Conservation (phyloP, 2,329 filamentous ascomycete species). For the Aureobasidium sp. region DNA sequence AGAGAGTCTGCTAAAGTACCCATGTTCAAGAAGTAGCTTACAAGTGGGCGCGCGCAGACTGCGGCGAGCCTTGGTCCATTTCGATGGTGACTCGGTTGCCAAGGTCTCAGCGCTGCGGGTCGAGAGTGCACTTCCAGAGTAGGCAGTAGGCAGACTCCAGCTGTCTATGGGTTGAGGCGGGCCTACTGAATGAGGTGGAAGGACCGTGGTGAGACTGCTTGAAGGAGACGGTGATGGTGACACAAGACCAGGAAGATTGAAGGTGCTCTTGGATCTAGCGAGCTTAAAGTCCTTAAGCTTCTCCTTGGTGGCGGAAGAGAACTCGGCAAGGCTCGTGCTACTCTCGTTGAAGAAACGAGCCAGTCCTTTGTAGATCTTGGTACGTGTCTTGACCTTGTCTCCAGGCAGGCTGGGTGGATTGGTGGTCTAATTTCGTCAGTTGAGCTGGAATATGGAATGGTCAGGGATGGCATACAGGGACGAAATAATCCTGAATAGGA, state of each 20-base stretch:
- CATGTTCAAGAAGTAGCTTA: not conserved
- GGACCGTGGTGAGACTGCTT: not conserved
- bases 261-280: conserved; percentile 4
- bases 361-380: not conserved
- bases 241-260: not conserved
- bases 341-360: not conserved
- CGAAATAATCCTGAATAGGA: not conserved
- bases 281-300: not conserved
- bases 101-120: not conserved
- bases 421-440: not conserved
- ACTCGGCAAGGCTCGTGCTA: not conserved
- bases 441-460: no score
- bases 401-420: not conserved
- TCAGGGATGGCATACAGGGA: not conserved
- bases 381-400: not conserved
- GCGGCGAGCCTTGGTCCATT: not conserved
- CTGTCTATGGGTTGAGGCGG: not conserved
- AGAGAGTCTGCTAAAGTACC: not conserved
- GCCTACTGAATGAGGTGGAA: not conserved
- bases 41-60: not conserved
- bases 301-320: not conserved
- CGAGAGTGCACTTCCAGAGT: not conserved
- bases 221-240: not conserved
- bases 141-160: not conserved
- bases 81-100: not conserved